These are phyloP conservation scores for Rhizopogon roseolus DNA, from an alignment of 768 basidiomycete species.

Conservation along the genomic window DNA sequence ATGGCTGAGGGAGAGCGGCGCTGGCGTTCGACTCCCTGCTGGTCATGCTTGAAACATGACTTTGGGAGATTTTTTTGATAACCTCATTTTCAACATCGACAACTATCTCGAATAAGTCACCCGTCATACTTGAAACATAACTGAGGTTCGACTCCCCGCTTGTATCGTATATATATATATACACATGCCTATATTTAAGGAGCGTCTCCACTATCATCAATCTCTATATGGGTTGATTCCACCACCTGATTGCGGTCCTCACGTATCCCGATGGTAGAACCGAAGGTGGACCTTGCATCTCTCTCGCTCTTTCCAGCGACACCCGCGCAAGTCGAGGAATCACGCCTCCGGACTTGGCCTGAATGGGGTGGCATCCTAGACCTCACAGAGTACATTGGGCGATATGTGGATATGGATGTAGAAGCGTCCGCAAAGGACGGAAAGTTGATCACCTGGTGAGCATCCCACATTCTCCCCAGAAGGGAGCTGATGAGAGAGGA, in stretches of 20 bases:
- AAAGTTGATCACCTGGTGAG: conserved; percentile 47
- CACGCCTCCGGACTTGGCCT: conserved; percentile 32
- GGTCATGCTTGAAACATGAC: too few species aligned
- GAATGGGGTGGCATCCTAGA: conserved; percentile 42
- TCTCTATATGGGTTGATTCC: too few species aligned
- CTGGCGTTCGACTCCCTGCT: too few species aligned
- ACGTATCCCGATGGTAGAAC: not conserved
- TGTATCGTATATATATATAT: too few species aligned
- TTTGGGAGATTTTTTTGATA: too few species aligned
- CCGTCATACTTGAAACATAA: too few species aligned
- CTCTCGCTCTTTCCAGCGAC: conserved; percentile 47
- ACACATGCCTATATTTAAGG: too few species aligned
- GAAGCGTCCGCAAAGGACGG: conserved; percentile 42
- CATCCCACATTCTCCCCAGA: not conserved
- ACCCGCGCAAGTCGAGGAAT: conserved; percentile 35
- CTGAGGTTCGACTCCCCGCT: too few species aligned
- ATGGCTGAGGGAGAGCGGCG: too few species aligned
- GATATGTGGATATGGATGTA: conserved; percentile 33
- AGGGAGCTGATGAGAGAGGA: not conserved
- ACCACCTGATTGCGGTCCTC: not conserved
- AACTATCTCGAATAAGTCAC: too few species aligned
- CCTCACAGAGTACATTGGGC: conserved; percentile 40
- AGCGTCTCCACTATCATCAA: too few species aligned
- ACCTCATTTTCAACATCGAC: too few species aligned
- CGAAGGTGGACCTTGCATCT: conserved; percentile 11